These are phyloP conservation scores for Tetracladium marchalianum DNA, from an alignment of 495 filamentous ascomycete genomes.

Conservation along the genomic window DNA sequence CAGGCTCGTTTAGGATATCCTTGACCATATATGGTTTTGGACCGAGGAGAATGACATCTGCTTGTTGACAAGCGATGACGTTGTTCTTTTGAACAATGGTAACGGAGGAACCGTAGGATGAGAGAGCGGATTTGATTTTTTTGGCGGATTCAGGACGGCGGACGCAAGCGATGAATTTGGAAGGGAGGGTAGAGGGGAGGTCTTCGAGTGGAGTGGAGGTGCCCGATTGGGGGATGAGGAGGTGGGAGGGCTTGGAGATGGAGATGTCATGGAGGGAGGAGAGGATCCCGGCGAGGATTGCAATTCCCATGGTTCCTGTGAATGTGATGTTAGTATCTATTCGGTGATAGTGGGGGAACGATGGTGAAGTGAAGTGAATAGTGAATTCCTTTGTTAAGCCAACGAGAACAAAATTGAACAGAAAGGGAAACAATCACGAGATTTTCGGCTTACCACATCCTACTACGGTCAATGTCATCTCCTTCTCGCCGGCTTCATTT, in stretches of 20 bases:
- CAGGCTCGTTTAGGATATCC: constrained; percentile 50
- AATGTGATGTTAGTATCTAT: constrained; percentile 1
- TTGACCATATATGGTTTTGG: constrained; percentile 72
- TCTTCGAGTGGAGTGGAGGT: constrained; percentile 41
- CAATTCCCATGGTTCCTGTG: constrained; percentile 71
- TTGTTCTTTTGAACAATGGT: constrained; percentile 26
- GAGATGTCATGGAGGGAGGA: constrained; percentile 41
- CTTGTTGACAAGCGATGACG: constrained; percentile 9
- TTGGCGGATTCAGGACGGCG: constrained; percentile 50
- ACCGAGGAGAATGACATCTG: constrained; percentile 45
- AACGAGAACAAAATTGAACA: too few relatives aligned
- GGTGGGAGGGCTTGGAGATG: constrained; percentile 17
- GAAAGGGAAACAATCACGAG: not conserved
- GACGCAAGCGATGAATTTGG: constrained; percentile 69
- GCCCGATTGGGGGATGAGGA: constrained; percentile 30
- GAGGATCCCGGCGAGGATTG: constrained; percentile 75
- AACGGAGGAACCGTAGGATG: constrained; percentile 32
- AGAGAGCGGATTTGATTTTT: constrained; percentile 50
- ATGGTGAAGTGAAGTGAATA: not conserved
- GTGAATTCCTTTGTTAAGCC: constrained; percentile 8
- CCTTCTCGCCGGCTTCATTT: constrained; percentile 22
- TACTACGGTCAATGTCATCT: constrained; percentile 58
- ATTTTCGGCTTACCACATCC: constrained; percentile 52
- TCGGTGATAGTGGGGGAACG: not conserved
- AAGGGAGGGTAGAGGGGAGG: constrained; percentile 47